Percentiles rank a stretch among this genome's conserved stretches.
These are phyloP conservation scores for Huntiella moniliformis DNA, from an alignment of 2,329 filamentous ascomycete species.

Conservation along the genomic window DNA sequence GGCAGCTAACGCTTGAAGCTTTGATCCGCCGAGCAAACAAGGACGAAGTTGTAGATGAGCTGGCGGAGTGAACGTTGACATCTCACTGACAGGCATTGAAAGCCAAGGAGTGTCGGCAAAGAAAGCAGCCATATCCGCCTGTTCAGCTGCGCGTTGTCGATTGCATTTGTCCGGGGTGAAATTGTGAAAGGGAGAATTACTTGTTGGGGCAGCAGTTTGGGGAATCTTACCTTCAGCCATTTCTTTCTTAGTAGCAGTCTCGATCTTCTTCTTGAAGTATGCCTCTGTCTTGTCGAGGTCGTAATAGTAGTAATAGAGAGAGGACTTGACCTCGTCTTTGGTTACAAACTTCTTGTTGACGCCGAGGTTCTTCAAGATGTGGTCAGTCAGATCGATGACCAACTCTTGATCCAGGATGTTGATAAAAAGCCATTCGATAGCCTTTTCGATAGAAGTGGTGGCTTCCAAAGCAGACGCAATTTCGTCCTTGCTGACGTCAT, in stretches of 20 bases:
- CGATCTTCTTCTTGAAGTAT: constrained; percentile 42
- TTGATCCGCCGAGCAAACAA: constrained; percentile 68
- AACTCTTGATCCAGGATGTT: constrained; percentile 6
- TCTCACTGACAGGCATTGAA: constrained; percentile 45
- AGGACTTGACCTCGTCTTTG: constrained; percentile 51
- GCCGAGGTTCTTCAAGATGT: constrained; percentile 25
- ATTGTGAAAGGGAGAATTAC: constrained; percentile 6
- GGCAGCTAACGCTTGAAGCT: constrained; percentile 75
- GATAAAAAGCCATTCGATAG: constrained; percentile 6
- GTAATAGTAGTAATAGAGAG: constrained; percentile 80
- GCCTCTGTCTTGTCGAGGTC: constrained; percentile 61
- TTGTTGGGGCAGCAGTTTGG: not conserved
- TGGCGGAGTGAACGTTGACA: constrained; percentile 44
- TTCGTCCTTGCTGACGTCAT: constrained; percentile 7
- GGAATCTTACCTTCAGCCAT: constrained; percentile 24
- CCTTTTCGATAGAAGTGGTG: not conserved
- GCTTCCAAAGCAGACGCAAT: constrained; percentile 3
- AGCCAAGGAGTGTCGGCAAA: constrained; percentile 82
- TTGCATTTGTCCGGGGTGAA: not conserved
- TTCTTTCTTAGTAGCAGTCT: constrained; percentile 25
- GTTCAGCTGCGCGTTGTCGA: not conserved
- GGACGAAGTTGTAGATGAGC: constrained; percentile 20
- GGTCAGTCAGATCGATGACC: not conserved
- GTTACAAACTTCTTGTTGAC: constrained; percentile 29
- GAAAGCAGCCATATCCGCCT: constrained; percentile 26